Conservation (phyloP, 345 rosid species). For the Aethionema arabicum region DNA sequence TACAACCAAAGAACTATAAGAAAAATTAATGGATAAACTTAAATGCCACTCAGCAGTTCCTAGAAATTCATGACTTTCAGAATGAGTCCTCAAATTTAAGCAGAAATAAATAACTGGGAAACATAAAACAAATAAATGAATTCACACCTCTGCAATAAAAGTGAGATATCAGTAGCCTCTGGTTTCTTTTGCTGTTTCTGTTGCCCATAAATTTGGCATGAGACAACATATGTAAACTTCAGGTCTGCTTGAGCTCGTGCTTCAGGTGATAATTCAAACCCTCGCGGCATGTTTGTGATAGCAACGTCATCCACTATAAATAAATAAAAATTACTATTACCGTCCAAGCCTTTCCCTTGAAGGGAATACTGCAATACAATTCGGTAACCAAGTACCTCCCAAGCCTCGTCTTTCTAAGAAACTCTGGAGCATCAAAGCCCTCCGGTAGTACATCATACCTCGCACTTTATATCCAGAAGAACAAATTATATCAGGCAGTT, state of each 20-base stretch:
- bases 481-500: conserved; percentile 22
- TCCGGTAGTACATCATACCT: conserved; percentile 99
- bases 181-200: conserved; percentile 83
- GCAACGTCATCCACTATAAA: conserved; percentile 58
- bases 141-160: conserved; percentile 74
- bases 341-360: conserved; percentile 12
- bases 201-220: conserved; percentile 98
- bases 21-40: conserved; percentile 15
- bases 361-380: conserved; percentile 11
- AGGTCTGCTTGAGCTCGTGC: conserved; percentile 94
- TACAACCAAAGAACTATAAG: conserved; percentile 4
- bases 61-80: conserved; percentile 19
- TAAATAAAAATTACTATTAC: conserved; percentile 29
- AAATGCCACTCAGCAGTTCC: conserved; percentile 21
- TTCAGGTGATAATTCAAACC: conserved; percentile 76
- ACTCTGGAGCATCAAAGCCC: conserved; percentile 98
- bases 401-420: conserved; percentile 71
- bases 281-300: conserved; percentile 51
- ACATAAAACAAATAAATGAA: background rate
- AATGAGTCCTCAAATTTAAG: conserved; percentile 15
- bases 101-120: conserved; percentile 1
- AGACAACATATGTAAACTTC: conserved; percentile 94
- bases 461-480: conserved; percentile 67
- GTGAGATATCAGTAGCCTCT: conserved; percentile 95
- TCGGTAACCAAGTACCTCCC: conserved; percentile 55